Conservation (phyloP, 2,329 filamentous ascomycete species). For the Penicillium sp. region DNA sequence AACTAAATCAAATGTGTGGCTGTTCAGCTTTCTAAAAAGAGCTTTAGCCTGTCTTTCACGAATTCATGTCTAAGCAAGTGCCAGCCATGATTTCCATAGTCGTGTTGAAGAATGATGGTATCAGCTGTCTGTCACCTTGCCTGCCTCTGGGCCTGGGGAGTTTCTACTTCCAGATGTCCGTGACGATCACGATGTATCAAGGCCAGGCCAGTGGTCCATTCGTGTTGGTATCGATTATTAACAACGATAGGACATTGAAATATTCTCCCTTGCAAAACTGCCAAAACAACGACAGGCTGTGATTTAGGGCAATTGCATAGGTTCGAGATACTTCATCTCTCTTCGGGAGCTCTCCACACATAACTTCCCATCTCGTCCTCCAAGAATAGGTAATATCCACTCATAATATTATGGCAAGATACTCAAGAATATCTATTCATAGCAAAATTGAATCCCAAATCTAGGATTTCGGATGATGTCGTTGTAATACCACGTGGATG, state of each 20-base stretch:
- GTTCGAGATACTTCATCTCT: background rate
- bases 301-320: background rate
- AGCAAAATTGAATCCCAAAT: too few relatives aligned
- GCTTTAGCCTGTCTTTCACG: too few relatives aligned
- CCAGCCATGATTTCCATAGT: background rate
- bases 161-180: too few relatives aligned
- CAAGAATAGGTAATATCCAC: too few relatives aligned
- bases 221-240: too few relatives aligned
- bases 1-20: background rate
- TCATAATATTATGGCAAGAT: too few relatives aligned
- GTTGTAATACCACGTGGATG: background rate
- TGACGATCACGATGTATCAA: too few relatives aligned
- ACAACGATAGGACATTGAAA: too few relatives aligned
- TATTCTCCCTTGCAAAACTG: too few relatives aligned
- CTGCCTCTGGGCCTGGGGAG: background rate
- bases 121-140: background rate
- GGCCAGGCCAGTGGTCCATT: too few relatives aligned
- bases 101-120: background rate
- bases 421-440: too few relatives aligned
- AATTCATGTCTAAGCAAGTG: background rate
- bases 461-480: background rate
- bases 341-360: background rate
- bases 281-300: background rate
- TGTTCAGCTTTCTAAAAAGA: background rate
- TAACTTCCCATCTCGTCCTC: background rate